Evolutionary conservation across 2,329 filamentous ascomycete genomes (phyloP).

Genomic region (Thelonectria olida): DNA sequence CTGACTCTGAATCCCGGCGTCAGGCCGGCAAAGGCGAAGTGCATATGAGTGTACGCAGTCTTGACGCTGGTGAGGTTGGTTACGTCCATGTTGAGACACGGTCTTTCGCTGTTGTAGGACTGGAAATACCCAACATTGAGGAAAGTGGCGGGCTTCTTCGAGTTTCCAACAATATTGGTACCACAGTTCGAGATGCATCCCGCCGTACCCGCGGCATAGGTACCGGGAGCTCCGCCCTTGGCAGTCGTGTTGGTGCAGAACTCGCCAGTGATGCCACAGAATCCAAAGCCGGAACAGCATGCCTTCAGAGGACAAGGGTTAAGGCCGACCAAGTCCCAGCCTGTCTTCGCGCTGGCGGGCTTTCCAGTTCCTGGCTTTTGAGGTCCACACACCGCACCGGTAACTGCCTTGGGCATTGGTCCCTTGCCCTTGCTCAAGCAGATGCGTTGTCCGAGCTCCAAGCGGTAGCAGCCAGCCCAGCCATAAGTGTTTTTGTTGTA

Average conservation of each 20-base stretch:
- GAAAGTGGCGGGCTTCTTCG: slow-evolving; percentile 36
- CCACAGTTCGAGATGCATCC: slow-evolving; percentile 47
- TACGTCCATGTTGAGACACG: slow-evolving; percentile 45
- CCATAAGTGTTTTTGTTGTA: slow-evolving; percentile 52
- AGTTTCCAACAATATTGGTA: slow-evolving; percentile 42
- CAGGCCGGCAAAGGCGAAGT: slow-evolving; percentile 45
- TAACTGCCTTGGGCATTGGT: slow-evolving; percentile 44
- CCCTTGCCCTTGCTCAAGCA: slow-evolving; percentile 47
- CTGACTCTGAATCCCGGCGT: slow-evolving; percentile 28
- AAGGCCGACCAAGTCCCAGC: slow-evolving; percentile 45
- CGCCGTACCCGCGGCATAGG: slow-evolving; percentile 32
- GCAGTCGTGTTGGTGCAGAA: slow-evolving; percentile 50
- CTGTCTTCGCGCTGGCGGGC: slow-evolving; percentile 39
- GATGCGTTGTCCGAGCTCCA: slow-evolving; percentile 40
- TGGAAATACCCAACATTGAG: slow-evolving; percentile 46
- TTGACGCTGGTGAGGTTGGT: slow-evolving; percentile 28
- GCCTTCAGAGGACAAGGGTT: slow-evolving; percentile 58
- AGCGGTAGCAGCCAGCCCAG: slow-evolving; percentile 45
- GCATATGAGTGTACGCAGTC: slow-evolving; percentile 43
- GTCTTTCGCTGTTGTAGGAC: slow-evolving; percentile 41
- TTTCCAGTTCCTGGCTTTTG: slow-evolving; percentile 40
- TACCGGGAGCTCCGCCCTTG: slow-evolving; percentile 42
- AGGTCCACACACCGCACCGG: slow-evolving; percentile 47
- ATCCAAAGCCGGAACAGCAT: slow-evolving; percentile 54
- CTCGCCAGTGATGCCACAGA: slow-evolving; percentile 54